Evolutionary conservation across 1,284 basidiomycete genomes (phyloP).

Genomic region (Ceratobasidium sp.): DNA sequence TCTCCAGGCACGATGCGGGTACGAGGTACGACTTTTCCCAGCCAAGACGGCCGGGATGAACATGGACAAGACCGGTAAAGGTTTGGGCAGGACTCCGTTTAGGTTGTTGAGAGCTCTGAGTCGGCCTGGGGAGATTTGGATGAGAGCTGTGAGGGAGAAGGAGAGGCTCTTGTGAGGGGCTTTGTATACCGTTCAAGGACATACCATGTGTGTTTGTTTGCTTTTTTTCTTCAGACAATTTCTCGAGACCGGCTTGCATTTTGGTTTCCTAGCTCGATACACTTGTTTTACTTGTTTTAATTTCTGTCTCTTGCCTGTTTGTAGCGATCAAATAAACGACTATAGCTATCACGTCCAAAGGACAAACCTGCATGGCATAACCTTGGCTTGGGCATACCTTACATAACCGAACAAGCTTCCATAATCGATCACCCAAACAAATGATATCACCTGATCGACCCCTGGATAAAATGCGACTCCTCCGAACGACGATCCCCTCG

Average conservation of each 20-base stretch:
- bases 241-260: slow-evolving; percentile 7
- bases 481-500: too few relatives aligned
- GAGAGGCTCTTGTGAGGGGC: slow-evolving; percentile 63
- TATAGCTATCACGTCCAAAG: background rate
- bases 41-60: slow-evolving; percentile 54
- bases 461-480: too few relatives aligned
- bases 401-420: too few relatives aligned
- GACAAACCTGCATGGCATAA: too few relatives aligned
- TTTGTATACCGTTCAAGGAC: slow-evolving; percentile 9
- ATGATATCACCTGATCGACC: too few relatives aligned
- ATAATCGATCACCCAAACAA: too few relatives aligned
- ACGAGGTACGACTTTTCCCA: slow-evolving; percentile 67
- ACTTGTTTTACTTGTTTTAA: slow-evolving; percentile 1
- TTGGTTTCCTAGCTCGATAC: slow-evolving; percentile 1
- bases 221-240: background rate
- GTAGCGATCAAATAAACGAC: slow-evolving; percentile 14
- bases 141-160: slow-evolving; percentile 73
- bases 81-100: slow-evolving; percentile 70
- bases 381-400: background rate
- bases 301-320: background rate
- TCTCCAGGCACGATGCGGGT: slow-evolving; percentile 76
- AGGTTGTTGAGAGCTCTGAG: slow-evolving; percentile 74
- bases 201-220: slow-evolving; percentile 1
- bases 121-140: slow-evolving; percentile 85
- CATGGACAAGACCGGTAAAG: slow-evolving; percentile 53